phyloP scores from a whole-genome alignment of 192 early-diverging fungal genomes.

The Physocladia obscura region DNA sequence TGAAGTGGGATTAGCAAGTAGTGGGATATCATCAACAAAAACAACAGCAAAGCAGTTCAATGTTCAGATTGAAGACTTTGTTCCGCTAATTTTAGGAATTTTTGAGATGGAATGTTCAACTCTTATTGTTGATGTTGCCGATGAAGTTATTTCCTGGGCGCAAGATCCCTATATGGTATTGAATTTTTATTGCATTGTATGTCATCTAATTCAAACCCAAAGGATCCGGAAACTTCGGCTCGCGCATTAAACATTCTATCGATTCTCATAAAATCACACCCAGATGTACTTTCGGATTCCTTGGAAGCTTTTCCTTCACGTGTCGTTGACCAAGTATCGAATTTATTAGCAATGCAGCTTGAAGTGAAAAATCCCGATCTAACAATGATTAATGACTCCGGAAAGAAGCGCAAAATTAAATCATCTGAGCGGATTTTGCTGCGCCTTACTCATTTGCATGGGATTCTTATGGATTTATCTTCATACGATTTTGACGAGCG shows the following conservation, averaged over 20 bases:
- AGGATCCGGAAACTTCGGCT: conserved; percentile 30
- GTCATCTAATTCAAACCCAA: not conserved
- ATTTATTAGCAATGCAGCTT: conserved; percentile 3
- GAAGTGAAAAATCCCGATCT: not conserved
- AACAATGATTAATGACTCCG: not conserved
- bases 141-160: conserved; percentile 42
- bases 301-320: conserved; percentile 30
- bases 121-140: conserved; percentile 29
- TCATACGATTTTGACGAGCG: conserved; percentile 19
- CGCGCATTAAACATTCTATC: conserved; percentile 34
- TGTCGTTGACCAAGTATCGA: conserved; percentile 37
- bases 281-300: conserved; percentile 16
- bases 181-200: not conserved
- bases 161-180: conserved; percentile 42
- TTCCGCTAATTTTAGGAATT: conserved; percentile 36
- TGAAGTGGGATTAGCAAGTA: no score
- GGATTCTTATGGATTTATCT: conserved; percentile 26
- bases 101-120: conserved; percentile 33
- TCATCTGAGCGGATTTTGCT: conserved; percentile 2
- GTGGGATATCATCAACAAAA: no score
- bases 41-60: conserved; percentile 18
- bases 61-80: conserved; percentile 35
- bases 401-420: not conserved
- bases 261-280: conserved; percentile 27
- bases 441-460: conserved; percentile 31